Evolutionary conservation across 805 yeast genomes (phyloP), one percentile per base, ranked within the genome.

Genomic region (Lipomyces starkeyi): DNA sequence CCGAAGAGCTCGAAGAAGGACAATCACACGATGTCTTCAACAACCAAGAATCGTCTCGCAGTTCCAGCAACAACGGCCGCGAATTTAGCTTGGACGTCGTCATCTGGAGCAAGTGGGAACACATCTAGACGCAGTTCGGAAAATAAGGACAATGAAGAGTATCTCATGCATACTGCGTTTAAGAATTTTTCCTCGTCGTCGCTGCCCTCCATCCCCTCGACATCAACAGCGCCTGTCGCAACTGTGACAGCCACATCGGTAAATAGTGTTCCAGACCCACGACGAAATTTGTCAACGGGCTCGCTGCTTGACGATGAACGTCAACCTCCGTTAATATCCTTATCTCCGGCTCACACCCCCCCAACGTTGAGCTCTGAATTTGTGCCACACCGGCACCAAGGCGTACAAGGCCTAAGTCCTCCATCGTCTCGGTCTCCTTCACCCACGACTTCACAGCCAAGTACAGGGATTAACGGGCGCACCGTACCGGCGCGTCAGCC

Each of bases 111-210:
- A n/a, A 22, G 17, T 25, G 27, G 20, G 17, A 29, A 25, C 7
- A 6, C 60, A 8, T 25, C 34, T 25, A 20, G 34, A 53, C n/a
- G 56, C 34, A 25, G 56, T 25, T 61, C 63, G 25, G 61, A 32
- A 34, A 5, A 43, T 4, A 64, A 49, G 20, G 71, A 68, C 34
- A 2, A 43, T 17, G 67, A 67, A 14, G 65, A 61, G 11, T 53
- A 32, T 7, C 60, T 63, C 13, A 40, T 63, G 58, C 47, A 52
- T 37, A 37, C 71, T 11, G 56, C 66, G 59, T 68, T 68, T 37
- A 66, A 59, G 58, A 68, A 66, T 22, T 66, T 68, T 34, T 68
- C 71, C 4, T 62, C 71, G 2, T 25, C 68, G 20, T 65, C 68
- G 32, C 47, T 68, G 59, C 40, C 68, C 3, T 49, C 54, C 6